Base-by-base conservation (phyloP, 345 rosid genomes). In the Euphorbia peplus region DNA sequence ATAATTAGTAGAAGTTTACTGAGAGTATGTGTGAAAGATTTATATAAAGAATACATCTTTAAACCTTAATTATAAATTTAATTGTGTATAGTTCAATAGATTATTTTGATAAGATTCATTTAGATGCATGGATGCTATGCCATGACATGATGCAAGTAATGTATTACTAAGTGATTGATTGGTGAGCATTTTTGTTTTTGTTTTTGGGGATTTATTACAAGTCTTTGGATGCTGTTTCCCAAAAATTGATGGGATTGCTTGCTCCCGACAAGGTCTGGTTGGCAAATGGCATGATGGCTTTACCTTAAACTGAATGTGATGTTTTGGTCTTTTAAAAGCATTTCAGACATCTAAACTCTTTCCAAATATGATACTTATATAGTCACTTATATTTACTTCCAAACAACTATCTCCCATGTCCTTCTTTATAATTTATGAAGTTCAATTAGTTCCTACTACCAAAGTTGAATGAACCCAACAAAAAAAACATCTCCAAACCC, bases 201-300 rank as follows among this genome's bases (percentile, higher is more conserved):
- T n/a, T n/a, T n/a, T n/a, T n/a, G n/a, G n/a, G n/a, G n/a, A n/a
- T n/a, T n/a, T n/a, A n/a, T n/a, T n/a, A n/a, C n/a, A n/a, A n/a
- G n/a, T n/a, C 64, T 67, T 72, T 59, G 66, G 83, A 78, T 77
- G 75, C 72, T 66, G 66, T 86, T 83, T 73, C 85, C 88, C 82
- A 73, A 80, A 83, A 85, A 55, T 90, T 77, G 85, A 87, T 79
- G 81, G 77, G 79, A 62, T 85, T 85, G 89, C 92, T 83, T 85
- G 96, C 85, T 89, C 90, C 96, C 90, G 85, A 89, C 90, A 85
- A 66, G 68, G 85, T 85, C 77, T 80, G 86, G 82, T 78, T 75
- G 86, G 78, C 70, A 87, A 84, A 83, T 81, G 84, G 84, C 18
- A 87, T 87, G 87, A 87, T 89, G 86, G 76, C 55, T 63, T 89